Conservation (phyloP, 768 basidiomycete species). For the Pleurotus pulmonarius region DNA sequence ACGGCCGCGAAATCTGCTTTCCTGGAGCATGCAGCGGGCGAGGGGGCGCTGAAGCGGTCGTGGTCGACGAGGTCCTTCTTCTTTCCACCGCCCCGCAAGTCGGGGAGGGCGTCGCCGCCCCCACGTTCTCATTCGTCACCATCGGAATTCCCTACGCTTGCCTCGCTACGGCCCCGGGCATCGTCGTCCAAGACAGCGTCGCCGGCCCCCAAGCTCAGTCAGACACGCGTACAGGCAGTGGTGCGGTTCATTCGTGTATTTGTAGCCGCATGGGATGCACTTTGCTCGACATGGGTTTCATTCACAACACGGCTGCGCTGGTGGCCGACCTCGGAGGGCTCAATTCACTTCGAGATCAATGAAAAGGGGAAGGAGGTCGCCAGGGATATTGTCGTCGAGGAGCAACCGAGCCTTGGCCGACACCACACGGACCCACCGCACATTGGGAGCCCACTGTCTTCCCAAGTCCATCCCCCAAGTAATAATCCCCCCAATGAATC, state of each 20-base stretch:
- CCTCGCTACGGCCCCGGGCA: constrained; percentile 21
- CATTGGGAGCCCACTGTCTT: neutral
- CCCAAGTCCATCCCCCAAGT: constrained; percentile 11
- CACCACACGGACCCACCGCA: neutral
- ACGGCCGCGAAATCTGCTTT: constrained; percentile 30
- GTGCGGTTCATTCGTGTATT: constrained; percentile 67
- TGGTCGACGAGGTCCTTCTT: constrained; percentile 57
- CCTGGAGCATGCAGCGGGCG: constrained; percentile 14
- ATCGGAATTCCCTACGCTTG: constrained; percentile 40
- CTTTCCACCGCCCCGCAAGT: constrained; percentile 29
- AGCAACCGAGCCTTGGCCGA: neutral
- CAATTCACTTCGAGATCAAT: constrained; percentile 2
- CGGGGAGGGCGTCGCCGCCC: constrained; percentile 26
- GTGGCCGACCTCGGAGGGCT: neutral
- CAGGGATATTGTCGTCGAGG: neutral
- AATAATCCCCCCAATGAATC: constrained; percentile 12
- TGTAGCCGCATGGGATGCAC: constrained; percentile 63
- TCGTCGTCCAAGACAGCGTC: constrained; percentile 21
- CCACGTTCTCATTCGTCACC: constrained; percentile 67
- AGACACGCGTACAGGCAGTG: constrained; percentile 35
- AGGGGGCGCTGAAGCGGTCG: constrained; percentile 41
- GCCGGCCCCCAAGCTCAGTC: constrained; percentile 19
- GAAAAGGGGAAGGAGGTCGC: constrained; percentile 15
- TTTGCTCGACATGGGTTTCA: constrained; percentile 62
- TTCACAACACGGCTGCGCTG: constrained; percentile 16